Evolutionary conservation across 2,329 filamentous ascomycete species (phyloP), one percentile per base, ranked within the genome.

Genomic region (Allantophomopsis cytisporea): DNA sequence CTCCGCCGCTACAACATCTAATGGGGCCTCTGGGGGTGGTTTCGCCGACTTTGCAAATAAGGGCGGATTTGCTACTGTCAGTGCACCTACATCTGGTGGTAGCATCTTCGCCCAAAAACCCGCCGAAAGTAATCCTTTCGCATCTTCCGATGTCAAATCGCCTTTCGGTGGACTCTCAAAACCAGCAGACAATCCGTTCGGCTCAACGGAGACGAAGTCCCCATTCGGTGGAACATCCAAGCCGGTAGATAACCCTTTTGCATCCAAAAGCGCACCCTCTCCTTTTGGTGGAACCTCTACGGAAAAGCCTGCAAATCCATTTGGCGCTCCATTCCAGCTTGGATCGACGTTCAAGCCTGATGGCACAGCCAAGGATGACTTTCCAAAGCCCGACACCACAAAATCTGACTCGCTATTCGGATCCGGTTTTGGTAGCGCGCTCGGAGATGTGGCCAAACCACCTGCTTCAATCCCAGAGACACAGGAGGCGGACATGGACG

Each of bases 311-410:
- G 31, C 34, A 12, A 54, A 54, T 23, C 42, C 61, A 6, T 59
- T 57, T 30, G 55, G 55, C 20, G 33, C 49, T 15, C 50, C 49
- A n/a, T 58, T 57, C 37, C 49, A 44, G 20, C 50, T 57, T 13
- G 48, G 47, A 12, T 52, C 54, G 10, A 55, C 53, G 1, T 58
- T 63, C 15, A 66, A 63, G 40, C 49, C 56, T 7, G 56, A 55
- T 40, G 51, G 53, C 2, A 86, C 68, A 35, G 65, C 71, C 1
- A 76, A 74, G 42, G 69, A 81, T 17, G 73, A 80, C 41, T 59
- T 67, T 30, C 64, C 69, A 7, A 71, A 70, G 44, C 60, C 69
- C 13, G 54, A 58, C 16, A 54, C 57, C 16, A 55, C 57, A n/a
- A 48, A 55, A 15, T 57, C 59, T n/a, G 62, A 63, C 11, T 64